Percentiles rank a stretch among this genome's conserved stretches.
phyloP scores from a whole-genome alignment of 2,329 filamentous ascomycete species.

The Exophiala oligosperma region DNA sequence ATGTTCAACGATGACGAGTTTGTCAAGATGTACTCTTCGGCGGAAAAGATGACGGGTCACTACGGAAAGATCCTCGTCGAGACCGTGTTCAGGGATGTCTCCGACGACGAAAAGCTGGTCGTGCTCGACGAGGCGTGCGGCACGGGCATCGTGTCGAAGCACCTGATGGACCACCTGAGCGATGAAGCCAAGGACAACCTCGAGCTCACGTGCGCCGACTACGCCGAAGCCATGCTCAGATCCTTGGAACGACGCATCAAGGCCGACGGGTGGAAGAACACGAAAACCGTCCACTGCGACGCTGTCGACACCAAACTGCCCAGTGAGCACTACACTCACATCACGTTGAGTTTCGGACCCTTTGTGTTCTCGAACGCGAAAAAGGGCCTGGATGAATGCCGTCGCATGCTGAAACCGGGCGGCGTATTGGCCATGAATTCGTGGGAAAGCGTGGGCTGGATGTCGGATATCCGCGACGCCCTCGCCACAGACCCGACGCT shows the following conservation, averaged over 20 bases:
- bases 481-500: slow-evolving; percentile 31
- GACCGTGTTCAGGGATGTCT: slow-evolving; percentile 29
- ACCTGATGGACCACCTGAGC: slow-evolving; percentile 44
- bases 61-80: slow-evolving; percentile 35
- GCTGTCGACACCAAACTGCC: slow-evolving; percentile 47
- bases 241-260: slow-evolving; percentile 41
- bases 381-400: slow-evolving; percentile 33
- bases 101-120: slow-evolving; percentile 29
- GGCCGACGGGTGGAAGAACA: slow-evolving; percentile 49
- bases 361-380: slow-evolving; percentile 48
- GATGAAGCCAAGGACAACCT: slow-evolving; percentile 43
- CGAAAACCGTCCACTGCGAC: slow-evolving; percentile 47
- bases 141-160: slow-evolving; percentile 50
- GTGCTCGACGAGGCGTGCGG: slow-evolving; percentile 58
- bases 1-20: slow-evolving; percentile 10
- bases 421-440: slow-evolving; percentile 37
- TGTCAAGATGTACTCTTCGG: slow-evolving; percentile 19
- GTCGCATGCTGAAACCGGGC: slow-evolving; percentile 37
- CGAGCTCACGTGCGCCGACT: slow-evolving; percentile 53
- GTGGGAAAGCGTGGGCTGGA: slow-evolving; percentile 39
- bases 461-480: slow-evolving; percentile 29
- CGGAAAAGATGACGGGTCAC: slow-evolving; percentile 34
- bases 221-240: slow-evolving; percentile 45
- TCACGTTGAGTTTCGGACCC: slow-evolving; percentile 50
- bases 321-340: slow-evolving; percentile 41